Evolutionary conservation across 2,329 filamentous ascomycete genomes (phyloP).

Genomic region (Torrubiella hemipterigena): DNA sequence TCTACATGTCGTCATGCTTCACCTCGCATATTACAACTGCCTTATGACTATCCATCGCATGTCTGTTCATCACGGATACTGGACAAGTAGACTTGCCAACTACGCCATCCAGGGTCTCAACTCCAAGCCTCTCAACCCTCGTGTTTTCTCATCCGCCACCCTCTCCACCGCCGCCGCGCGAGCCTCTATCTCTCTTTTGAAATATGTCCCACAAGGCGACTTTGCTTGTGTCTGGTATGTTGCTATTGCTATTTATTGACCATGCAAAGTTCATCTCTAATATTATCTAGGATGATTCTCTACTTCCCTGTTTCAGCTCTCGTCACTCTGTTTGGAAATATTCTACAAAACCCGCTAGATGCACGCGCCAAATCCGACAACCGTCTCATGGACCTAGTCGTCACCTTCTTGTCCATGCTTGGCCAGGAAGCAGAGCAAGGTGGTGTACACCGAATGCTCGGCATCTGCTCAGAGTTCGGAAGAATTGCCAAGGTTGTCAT

Average conservation of each 20-base stretch:
- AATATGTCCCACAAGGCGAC: constrained; percentile 93
- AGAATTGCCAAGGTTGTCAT: constrained; percentile 84
- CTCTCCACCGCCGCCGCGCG: constrained; percentile 87
- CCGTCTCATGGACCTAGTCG: constrained; percentile 82
- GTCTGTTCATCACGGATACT: constrained; percentile 96
- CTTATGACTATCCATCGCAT: constrained; percentile 96
- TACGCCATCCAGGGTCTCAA: constrained; percentile 93
- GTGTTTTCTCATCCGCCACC: constrained; percentile 87
- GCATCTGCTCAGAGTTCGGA: constrained; percentile 91
- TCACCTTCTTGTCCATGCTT: constrained; percentile 81
- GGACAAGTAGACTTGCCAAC: constrained; percentile 89
- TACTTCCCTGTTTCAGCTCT: constrained; percentile 95
- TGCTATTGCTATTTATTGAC: neutral
- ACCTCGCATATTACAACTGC: constrained; percentile 97
- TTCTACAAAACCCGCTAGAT: constrained; percentile 89
- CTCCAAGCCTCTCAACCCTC: constrained; percentile 76
- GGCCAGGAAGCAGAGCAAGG: constrained; percentile 83
- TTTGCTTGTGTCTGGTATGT: constrained; percentile 88
- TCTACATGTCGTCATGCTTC: constrained; percentile 83
- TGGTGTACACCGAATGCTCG: constrained; percentile 86
- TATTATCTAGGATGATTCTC: constrained; percentile 59
- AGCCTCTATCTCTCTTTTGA: constrained; percentile 85
- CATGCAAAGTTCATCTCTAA: constrained; percentile 4
- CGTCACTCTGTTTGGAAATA: constrained; percentile 91
- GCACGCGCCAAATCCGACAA: constrained; percentile 78